Evolutionary conservation across 1,139 yeast genomes (phyloP).

Genomic region (Spathaspora sp.): DNA sequence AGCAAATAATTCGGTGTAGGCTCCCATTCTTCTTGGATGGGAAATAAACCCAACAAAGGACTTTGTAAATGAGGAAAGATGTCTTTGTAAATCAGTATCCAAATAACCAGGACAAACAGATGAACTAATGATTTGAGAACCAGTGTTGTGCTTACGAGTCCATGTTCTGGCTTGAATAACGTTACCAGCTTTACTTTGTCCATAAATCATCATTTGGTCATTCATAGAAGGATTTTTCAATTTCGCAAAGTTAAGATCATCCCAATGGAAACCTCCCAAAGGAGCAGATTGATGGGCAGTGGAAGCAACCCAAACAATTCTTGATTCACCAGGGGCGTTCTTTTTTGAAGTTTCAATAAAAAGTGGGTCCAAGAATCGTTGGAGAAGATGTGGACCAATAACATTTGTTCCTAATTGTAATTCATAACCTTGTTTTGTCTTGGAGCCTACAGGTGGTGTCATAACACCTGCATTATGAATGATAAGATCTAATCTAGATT

Average conservation of each 20-base stretch:
- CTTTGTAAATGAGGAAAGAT: conserved; percentile 14
- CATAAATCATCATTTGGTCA: conserved; percentile 24
- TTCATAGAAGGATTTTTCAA: background rate
- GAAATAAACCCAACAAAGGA: conserved; percentile 5
- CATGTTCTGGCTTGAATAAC: conserved; percentile 44
- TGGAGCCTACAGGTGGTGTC: conserved; percentile 36
- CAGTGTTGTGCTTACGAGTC: conserved; percentile 37
- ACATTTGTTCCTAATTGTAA: conserved; percentile 44
- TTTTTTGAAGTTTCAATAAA: conserved; percentile 31
- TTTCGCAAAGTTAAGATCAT: conserved; percentile 26
- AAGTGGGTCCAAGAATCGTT: conserved; percentile 42
- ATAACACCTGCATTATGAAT: conserved; percentile 54
- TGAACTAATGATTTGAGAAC: conserved; percentile 33
- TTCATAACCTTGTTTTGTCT: conserved; percentile 14
- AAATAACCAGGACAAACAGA: conserved; percentile 48
- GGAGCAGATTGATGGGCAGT: conserved; percentile 37
- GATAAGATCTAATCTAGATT: conserved; percentile 37
- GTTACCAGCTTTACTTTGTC: conserved; percentile 50
- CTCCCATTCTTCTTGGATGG: conserved; percentile 17
- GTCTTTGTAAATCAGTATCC: conserved; percentile 40
- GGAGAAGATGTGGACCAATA: conserved; percentile 49
- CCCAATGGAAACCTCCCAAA: conserved; percentile 41
- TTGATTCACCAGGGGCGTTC: conserved; percentile 15
- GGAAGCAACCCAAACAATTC: conserved; percentile 53
- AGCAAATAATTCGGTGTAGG: conserved; percentile 23